Percentiles rank a stretch among this genome's conserved stretches.
Evolutionary conservation across 495 filamentous ascomycete genomes (phyloP).

Genomic region (Aspergillus biplanus): DNA sequence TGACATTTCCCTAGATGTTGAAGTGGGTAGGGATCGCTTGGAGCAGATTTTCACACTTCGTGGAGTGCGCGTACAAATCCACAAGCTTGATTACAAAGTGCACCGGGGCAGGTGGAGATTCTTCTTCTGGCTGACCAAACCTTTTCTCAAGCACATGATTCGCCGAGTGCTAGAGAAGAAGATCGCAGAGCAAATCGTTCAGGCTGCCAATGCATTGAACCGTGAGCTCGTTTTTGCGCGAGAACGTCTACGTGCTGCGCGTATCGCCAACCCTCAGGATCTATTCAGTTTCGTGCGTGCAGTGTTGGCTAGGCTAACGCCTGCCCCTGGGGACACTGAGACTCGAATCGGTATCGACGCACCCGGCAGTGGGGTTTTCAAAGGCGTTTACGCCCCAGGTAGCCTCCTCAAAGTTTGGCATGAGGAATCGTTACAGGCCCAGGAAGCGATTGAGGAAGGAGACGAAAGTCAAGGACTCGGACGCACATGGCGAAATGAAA

Average conservation of each 20-base stretch:
- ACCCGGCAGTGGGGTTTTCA: slow-evolving; percentile 71
- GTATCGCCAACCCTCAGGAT: slow-evolving; percentile 80
- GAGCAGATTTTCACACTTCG: slow-evolving; percentile 82
- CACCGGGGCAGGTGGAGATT: slow-evolving; percentile 74
- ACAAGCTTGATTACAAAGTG: slow-evolving; percentile 81
- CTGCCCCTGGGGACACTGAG: slow-evolving; percentile 72
- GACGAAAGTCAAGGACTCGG: slow-evolving; percentile 44
- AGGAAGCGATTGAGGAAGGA: slow-evolving; percentile 63
- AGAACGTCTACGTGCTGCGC: slow-evolving; percentile 81
- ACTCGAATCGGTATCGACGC: slow-evolving; percentile 66
- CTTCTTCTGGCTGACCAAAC: slow-evolving; percentile 82
- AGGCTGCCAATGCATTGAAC: slow-evolving; percentile 72
- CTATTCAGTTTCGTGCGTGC: slow-evolving; percentile 80
- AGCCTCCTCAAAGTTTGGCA: slow-evolving; percentile 87
- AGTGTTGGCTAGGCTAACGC: slow-evolving; percentile 71
- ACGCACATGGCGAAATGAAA: slow-evolving; percentile 74
- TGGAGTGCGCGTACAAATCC: slow-evolving; percentile 75
- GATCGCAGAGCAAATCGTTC: slow-evolving; percentile 71
- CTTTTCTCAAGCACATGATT: slow-evolving; percentile 78
- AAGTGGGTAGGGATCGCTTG: slow-evolving; percentile 71
- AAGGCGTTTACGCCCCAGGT: slow-evolving; percentile 82
- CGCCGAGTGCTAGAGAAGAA: slow-evolving; percentile 78
- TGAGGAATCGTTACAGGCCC: slow-evolving; percentile 71
- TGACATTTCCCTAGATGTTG: slow-evolving; percentile 81
- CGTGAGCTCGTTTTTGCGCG: slow-evolving; percentile 84